phyloP scores from a whole-genome alignment of 2,329 filamentous ascomycete species.

The Colletotrichum sp. region DNA sequence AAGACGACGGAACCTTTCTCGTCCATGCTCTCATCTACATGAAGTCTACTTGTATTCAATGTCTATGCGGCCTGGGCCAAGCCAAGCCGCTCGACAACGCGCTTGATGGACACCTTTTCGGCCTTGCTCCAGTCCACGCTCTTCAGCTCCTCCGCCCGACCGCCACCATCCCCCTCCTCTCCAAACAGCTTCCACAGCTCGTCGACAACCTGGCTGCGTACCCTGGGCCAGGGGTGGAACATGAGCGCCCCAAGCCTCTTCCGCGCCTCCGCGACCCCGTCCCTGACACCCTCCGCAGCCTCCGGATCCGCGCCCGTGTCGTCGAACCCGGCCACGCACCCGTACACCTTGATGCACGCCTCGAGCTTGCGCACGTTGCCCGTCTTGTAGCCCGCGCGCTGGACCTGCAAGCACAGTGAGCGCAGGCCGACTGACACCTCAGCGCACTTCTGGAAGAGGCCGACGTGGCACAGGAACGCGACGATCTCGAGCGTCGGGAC shows the following conservation, averaged over 20 bases:
- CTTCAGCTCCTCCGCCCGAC: constrained; percentile 42
- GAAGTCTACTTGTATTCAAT: neutral
- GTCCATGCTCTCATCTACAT: neutral
- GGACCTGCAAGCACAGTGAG: constrained; percentile 70
- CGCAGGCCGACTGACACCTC: constrained; percentile 47
- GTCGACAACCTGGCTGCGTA: constrained; percentile 66
- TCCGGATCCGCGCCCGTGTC: constrained; percentile 18
- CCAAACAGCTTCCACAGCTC: constrained; percentile 59
- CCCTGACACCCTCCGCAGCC: constrained; percentile 37
- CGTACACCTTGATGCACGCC: constrained; percentile 81
- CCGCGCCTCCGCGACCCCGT: constrained; percentile 58
- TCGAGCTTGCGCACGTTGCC: constrained; percentile 83
- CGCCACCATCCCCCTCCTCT: constrained; percentile 17
- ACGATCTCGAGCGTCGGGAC: constrained; percentile 79
- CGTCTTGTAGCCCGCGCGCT: constrained; percentile 83
- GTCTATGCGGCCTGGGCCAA: constrained; percentile 31
- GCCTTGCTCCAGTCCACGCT: constrained; percentile 64
- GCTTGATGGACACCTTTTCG: constrained; percentile 50
- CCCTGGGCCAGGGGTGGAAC: constrained; percentile 81
- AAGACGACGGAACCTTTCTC: neutral
- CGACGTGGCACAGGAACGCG: constrained; percentile 76
- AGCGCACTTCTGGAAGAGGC: constrained; percentile 46
- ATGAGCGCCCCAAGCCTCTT: constrained; percentile 77
- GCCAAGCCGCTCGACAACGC: constrained; percentile 47
- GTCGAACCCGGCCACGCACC: constrained; percentile 61